A percentile compares a stretch with the other conserved stretches of the same genome.
Conservation (phyloP, 164 flowering plant species). For the Amborella trichopoda region DNA sequence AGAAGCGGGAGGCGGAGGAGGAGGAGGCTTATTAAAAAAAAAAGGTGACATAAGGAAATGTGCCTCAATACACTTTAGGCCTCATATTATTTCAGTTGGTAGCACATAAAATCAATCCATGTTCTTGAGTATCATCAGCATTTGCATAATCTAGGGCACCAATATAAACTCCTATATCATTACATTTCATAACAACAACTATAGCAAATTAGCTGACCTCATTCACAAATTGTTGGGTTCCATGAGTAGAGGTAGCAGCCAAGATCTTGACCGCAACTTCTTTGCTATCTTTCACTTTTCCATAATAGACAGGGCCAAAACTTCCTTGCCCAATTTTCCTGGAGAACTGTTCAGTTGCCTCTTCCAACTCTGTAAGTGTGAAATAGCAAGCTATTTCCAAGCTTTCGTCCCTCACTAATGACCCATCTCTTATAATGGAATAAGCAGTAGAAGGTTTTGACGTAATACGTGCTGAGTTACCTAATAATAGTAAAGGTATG, state of each 20-base stretch:
- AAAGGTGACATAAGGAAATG: no score
- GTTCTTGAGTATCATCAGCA: no score
- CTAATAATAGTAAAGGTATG: slow-evolving; percentile 16
- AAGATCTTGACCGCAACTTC: slow-evolving; percentile 86
- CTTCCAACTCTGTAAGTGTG: slow-evolving; percentile 52
- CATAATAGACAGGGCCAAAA: slow-evolving; percentile 92
- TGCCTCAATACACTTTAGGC: no score
- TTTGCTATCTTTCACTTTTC: slow-evolving; percentile 78
- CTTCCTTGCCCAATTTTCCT: slow-evolving; percentile 82
- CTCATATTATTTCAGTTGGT: no score
- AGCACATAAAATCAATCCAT: no score
- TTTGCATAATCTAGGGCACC: no score
- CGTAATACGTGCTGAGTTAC: slow-evolving; percentile 25
- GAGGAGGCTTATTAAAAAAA: no score
- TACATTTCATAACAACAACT: background rate
- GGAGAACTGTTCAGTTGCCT: slow-evolving; percentile 57
- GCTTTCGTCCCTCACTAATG: slow-evolving; percentile 35
- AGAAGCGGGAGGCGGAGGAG: no score
- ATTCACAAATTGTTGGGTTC: slow-evolving; percentile 65
- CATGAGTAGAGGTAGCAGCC: slow-evolving; percentile 69
- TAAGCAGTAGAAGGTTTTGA: slow-evolving; percentile 31
- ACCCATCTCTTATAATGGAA: slow-evolving; percentile 32
- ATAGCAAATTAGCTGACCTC: no score
- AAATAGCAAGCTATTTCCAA: slow-evolving; percentile 47
- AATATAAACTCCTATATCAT: background rate